Percentiles rank a stretch among this genome's conserved stretches.
Conservation (phyloP, 108 stramenopile genomes). For the Cyclotella cryptica region DNA sequence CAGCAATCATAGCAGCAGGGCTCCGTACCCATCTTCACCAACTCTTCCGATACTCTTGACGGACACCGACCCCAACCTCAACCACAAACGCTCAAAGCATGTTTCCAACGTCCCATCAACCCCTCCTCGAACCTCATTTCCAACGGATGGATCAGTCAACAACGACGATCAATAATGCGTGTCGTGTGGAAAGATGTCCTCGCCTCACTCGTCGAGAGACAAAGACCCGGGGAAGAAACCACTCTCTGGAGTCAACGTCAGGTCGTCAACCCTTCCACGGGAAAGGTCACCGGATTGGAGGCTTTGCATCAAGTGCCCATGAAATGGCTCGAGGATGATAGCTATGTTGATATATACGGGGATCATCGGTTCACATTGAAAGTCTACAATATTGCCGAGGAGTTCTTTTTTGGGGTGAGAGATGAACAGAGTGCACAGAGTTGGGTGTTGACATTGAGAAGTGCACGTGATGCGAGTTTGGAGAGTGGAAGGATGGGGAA, state of each 20-base stretch:
- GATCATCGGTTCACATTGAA: constrained; percentile 85
- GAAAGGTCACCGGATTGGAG: constrained; percentile 72
- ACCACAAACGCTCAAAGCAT: constrained; percentile 44
- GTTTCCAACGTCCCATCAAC: constrained; percentile 80
- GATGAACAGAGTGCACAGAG: constrained; percentile 70
- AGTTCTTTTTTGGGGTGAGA: constrained; percentile 81
- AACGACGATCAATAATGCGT: constrained; percentile 84
- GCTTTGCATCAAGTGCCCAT: constrained; percentile 91
- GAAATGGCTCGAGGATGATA: constrained; percentile 76
- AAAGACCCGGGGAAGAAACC: constrained; percentile 82
- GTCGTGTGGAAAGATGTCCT: constrained; percentile 88
- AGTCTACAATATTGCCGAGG: constrained; percentile 78
- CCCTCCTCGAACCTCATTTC: constrained; percentile 74
- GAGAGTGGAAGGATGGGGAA: constrained; percentile 22
- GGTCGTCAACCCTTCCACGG: constrained; percentile 55
- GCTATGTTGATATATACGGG: constrained; percentile 65
- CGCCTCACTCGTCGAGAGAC: constrained; percentile 77
- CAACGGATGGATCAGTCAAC: constrained; percentile 90
- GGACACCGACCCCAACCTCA: neutral
- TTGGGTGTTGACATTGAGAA: constrained; percentile 77
- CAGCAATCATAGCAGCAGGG: constrained; percentile 14
- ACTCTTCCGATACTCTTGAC: no score
- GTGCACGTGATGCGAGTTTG: constrained; percentile 61
- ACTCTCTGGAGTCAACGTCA: constrained; percentile 93
- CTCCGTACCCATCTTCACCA: no score